A percentile compares a stretch with the other conserved stretches of the same genome.
Conservation (phyloP, 345 rosid species). For the Balakata baccata region DNA sequence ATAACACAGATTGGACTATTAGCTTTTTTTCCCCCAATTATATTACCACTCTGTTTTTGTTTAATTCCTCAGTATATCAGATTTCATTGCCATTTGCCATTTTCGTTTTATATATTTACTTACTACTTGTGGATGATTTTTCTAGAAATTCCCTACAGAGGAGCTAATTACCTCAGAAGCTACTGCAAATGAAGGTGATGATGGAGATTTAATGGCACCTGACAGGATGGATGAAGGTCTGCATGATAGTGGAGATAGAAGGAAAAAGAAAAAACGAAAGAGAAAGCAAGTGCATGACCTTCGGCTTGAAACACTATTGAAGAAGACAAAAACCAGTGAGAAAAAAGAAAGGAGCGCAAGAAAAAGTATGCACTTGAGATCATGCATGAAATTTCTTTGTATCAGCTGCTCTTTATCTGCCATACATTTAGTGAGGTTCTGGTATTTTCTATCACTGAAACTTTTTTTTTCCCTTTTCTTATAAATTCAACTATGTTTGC, state of each 20-base stretch:
- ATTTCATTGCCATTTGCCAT: too few relatives aligned
- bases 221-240: slow-evolving; percentile 18
- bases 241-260: slow-evolving; percentile 27
- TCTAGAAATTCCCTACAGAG: slow-evolving; percentile 25
- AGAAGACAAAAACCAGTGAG: slow-evolving; percentile 35
- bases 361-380: slow-evolving; percentile 40
- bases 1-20: too few relatives aligned
- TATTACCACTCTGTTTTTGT: too few relatives aligned
- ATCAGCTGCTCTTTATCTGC: not conserved
- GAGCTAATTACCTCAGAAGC: slow-evolving; percentile 21
- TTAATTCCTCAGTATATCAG: not conserved
- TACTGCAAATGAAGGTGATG: slow-evolving; percentile 22
- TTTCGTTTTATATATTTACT: not conserved
- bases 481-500: not conserved
- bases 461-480: not conserved
- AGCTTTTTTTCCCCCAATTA: too few relatives aligned
- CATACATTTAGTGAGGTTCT: not conserved
- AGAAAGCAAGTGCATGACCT: slow-evolving; percentile 58
- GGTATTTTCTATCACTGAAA: not conserved
- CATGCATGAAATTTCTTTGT: not conserved
- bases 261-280: slow-evolving; percentile 67
- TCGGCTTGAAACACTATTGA: slow-evolving; percentile 47
- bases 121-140: too few relatives aligned
- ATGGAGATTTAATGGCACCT: slow-evolving; percentile 15
- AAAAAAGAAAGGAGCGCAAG: slow-evolving; percentile 64